Conservation (phyloP, 2,329 filamentous ascomycete species). For the Penicillium palitans region DNA sequence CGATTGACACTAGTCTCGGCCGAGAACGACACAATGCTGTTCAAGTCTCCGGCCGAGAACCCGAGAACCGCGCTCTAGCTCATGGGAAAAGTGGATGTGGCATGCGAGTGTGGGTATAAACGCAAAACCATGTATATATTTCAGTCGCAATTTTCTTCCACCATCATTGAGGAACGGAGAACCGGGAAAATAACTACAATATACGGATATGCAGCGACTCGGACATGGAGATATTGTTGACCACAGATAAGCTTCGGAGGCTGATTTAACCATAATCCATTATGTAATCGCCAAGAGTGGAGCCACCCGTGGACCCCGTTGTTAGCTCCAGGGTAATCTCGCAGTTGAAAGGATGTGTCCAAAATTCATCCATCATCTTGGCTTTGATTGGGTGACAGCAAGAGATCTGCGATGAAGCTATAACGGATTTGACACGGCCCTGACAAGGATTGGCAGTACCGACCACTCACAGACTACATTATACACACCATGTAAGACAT, state of each 20-base stretch:
- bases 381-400: neutral
- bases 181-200: neutral
- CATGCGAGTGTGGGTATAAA: neutral
- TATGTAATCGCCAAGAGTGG: neutral
- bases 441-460: neutral
- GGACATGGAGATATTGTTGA: neutral
- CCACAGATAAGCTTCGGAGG: neutral
- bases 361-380: neutral
- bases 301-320: neutral
- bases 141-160: neutral
- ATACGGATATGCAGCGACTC: neutral
- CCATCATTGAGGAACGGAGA: neutral
- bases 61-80: neutral
- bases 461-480: no score
- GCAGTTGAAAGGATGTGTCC: constrained; percentile 9
- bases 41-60: neutral
- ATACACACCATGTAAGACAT: no score
- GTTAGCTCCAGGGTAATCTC: neutral
- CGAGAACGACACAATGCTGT: neutral
- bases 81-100: neutral
- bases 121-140: neutral
- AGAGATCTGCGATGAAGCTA: constrained; percentile 1
- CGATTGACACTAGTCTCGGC: neutral
- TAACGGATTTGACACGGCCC: neutral
- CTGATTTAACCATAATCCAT: neutral